These are phyloP conservation scores for Mycosarcoma maydis DNA, from an alignment of 1,284 basidiomycete species.

Conservation along the genomic window DNA sequence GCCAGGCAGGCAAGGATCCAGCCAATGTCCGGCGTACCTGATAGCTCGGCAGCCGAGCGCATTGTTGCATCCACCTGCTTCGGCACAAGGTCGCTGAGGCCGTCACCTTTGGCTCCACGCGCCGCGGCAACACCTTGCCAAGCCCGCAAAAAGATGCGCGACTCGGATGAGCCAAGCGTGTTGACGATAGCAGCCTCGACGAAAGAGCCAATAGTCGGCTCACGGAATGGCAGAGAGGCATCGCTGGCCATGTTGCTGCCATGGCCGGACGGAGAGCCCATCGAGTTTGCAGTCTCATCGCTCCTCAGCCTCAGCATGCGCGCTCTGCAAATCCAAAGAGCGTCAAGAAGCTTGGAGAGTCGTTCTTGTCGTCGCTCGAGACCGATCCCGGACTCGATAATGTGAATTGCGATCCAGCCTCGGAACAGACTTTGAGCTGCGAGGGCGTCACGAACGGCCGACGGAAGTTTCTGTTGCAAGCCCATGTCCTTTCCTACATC, in stretches of 20 bases:
- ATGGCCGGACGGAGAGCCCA: conserved; percentile 7
- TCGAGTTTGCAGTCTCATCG: conserved; percentile 13
- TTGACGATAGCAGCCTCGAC: conserved; percentile 61
- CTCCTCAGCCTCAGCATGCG: conserved; percentile 50
- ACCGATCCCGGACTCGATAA: conserved; percentile 60
- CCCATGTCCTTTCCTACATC: conserved; percentile 9
- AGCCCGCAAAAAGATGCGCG: conserved; percentile 55
- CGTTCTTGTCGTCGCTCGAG: conserved; percentile 51
- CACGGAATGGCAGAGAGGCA: conserved; percentile 43
- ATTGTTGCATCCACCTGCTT: conserved; percentile 16
- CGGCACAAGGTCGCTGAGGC: conserved; percentile 45
- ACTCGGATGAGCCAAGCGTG: conserved; percentile 54
- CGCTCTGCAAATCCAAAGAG: conserved; percentile 58
- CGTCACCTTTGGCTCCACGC: conserved; percentile 44
- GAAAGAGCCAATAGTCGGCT: conserved; percentile 59
- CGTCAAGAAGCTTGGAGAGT: conserved; percentile 58
- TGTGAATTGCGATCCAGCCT: conserved; percentile 62
- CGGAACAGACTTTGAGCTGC: conserved; percentile 57
- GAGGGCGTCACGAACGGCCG: conserved; percentile 53
- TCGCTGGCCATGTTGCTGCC: conserved; percentile 3
- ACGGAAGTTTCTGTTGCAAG: conserved; percentile 49
- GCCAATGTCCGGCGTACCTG: conserved; percentile 58
- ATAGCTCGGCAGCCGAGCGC: conserved; percentile 21
- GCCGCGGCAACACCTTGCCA: conserved; percentile 59
- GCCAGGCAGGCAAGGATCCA: conserved; percentile 63